Percentiles rank a stretch among this genome's conserved stretches.
phyloP scores from a whole-genome alignment of 108 stramenopile genomes.

The Pseudonitzschia pungens region DNA sequence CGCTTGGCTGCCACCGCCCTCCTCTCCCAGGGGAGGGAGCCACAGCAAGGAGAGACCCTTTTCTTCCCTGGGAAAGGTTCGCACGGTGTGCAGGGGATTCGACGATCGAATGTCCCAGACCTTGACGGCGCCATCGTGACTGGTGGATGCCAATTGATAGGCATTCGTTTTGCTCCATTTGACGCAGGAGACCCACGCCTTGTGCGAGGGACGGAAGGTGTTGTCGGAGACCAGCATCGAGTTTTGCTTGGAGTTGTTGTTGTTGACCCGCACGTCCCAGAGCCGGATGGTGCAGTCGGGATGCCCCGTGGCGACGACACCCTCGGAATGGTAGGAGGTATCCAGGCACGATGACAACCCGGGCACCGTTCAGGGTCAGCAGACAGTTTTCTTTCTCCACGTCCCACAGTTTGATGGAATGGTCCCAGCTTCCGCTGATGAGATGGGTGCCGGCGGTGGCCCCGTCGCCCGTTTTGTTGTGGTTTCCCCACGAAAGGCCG shows the following conservation, averaged over 20 bases:
- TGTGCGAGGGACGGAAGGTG: conserved; percentile 72
- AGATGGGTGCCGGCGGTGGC: conserved; percentile 30
- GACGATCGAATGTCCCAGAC: conserved; percentile 93
- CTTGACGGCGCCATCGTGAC: conserved; percentile 90
- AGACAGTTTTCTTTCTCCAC: conserved; percentile 73
- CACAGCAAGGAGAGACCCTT: conserved; percentile 64
- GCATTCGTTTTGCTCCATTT: conserved; percentile 81
- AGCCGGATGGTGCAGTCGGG: conserved; percentile 85
- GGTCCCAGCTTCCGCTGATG: conserved; percentile 82
- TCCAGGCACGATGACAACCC: conserved; percentile 72
- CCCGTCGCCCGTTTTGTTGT: conserved; percentile 17
- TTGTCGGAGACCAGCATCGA: conserved; percentile 32
- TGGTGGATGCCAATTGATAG: conserved; percentile 73
- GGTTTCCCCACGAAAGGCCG: conserved; percentile 68
- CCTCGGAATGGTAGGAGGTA: conserved; percentile 68
- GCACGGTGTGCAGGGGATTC: conserved; percentile 88
- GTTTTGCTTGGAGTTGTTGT: conserved; percentile 15
- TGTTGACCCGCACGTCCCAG: conserved; percentile 47
- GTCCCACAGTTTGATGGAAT: conserved; percentile 77
- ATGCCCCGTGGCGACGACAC: conserved; percentile 76
- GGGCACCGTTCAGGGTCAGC: conserved; percentile 76
- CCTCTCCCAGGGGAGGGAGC: conserved; percentile 24
- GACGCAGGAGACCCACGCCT: conserved; percentile 83
- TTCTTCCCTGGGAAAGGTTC: conserved; percentile 71
- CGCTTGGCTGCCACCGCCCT: conserved; percentile 7